A percentile compares a stretch with the other conserved stretches of the same genome.
phyloP scores from a whole-genome alignment of 352 stramenopile species.

The Pelagophyceae sp. region DNA sequence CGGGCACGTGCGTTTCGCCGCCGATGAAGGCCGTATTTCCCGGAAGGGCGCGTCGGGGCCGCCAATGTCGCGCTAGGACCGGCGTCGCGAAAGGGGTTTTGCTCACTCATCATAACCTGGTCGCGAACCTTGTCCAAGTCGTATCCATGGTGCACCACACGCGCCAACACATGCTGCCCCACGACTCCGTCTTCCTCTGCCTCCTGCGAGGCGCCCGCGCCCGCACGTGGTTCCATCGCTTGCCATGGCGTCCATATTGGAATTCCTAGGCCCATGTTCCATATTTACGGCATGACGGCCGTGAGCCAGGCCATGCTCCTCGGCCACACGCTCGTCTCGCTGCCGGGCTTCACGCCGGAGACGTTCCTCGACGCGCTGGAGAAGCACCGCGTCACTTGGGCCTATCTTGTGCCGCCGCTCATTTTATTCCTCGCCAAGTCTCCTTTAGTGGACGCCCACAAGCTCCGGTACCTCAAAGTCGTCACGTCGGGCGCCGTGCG shows the following conservation, averaged over 20 bases:
- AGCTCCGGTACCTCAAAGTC: conserved; percentile 50
- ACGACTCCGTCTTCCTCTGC: background rate
- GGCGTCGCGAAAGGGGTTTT: conserved; percentile 75
- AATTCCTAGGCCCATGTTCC: conserved; percentile 81
- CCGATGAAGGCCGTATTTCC: too few species aligned
- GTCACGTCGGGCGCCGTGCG: conserved; percentile 43
- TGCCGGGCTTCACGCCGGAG: conserved; percentile 74
- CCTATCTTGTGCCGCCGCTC: conserved; percentile 77
- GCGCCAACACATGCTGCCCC: background rate
- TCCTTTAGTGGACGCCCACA: conserved; percentile 52
- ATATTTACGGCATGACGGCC: conserved; percentile 81
- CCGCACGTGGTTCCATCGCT: too few species aligned
- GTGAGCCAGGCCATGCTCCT: conserved; percentile 65
- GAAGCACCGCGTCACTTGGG: conserved; percentile 44
- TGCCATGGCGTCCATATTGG: conserved; percentile 34
- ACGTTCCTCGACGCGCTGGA: conserved; percentile 64
- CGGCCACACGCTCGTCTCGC: conserved; percentile 65
- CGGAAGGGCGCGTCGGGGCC: too few species aligned
- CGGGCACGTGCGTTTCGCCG: too few species aligned
- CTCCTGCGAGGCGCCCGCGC: too few species aligned
- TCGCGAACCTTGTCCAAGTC: conserved; percentile 72
- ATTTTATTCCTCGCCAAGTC: conserved; percentile 34
- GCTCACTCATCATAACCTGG: conserved; percentile 73
- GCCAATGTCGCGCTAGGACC: too few species aligned
- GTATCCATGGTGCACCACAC: conserved; percentile 31